phyloP scores from a whole-genome alignment of 768 basidiomycete species.

The Rickenella mellea region DNA sequence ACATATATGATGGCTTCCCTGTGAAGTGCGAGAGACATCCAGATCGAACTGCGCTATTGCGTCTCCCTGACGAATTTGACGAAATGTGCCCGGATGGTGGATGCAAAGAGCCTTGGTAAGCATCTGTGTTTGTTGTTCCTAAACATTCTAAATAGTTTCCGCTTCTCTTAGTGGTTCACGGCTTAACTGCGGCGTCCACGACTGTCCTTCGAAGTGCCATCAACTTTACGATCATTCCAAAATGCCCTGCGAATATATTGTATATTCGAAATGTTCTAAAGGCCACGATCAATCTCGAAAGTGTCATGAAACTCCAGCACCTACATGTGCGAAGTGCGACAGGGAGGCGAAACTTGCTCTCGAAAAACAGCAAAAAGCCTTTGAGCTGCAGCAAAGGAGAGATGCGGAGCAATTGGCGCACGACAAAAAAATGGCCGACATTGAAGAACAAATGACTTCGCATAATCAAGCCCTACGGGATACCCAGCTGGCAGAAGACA shows the following conservation, averaged over 20 bases:
- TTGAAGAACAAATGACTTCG: constrained; percentile 31
- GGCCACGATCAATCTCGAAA: constrained; percentile 34
- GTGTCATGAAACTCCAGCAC: constrained; percentile 30
- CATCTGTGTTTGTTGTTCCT: not conserved
- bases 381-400: constrained; percentile 31
- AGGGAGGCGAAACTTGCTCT: constrained; percentile 30
- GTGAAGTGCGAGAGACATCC: constrained; percentile 49
- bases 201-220: constrained; percentile 55
- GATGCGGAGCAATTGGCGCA: constrained; percentile 37
- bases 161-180: constrained; percentile 28
- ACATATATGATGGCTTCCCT: constrained; percentile 54
- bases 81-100: constrained; percentile 50
- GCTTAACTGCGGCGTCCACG: constrained; percentile 43
- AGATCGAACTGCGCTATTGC: constrained; percentile 26
- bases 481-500: constrained; percentile 24
- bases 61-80: constrained; percentile 39
- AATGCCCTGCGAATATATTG: constrained; percentile 33
- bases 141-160: not conserved
- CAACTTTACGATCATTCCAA: constrained; percentile 43
- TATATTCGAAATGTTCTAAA: constrained; percentile 30
- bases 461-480: constrained; percentile 27
- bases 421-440: constrained; percentile 27
- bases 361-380: constrained; percentile 29
- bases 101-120: constrained; percentile 51
- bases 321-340: constrained; percentile 38